Evolutionary conservation across 805 yeast genomes (phyloP).

Genomic region (Pichia kluyveri): DNA sequence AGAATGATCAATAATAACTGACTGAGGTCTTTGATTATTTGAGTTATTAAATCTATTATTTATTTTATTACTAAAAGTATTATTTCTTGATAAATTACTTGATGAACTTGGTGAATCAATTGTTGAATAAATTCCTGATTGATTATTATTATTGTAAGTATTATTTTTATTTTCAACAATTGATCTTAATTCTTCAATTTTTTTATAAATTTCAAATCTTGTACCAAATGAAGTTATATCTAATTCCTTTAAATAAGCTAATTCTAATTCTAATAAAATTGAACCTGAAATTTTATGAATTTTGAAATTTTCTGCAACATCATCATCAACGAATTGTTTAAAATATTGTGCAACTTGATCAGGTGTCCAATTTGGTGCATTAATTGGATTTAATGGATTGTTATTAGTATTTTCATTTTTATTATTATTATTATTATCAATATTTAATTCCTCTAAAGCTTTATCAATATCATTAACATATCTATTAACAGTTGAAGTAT

Average conservation of each 20-base stretch:
- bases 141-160: not conserved
- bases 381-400: constrained; percentile 32
- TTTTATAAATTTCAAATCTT: constrained; percentile 83
- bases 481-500: constrained; percentile 14
- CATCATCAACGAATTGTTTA: constrained; percentile 54
- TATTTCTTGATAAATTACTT: not conserved
- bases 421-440: constrained; percentile 1
- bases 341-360: constrained; percentile 78
- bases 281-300: constrained; percentile 85
- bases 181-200: constrained; percentile 59
- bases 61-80: not conserved
- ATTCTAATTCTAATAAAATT: constrained; percentile 76
- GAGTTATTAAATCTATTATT: not conserved
- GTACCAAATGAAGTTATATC: constrained; percentile 93
- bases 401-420: not conserved
- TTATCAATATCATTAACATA: constrained; percentile 67
- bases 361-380: constrained; percentile 69
- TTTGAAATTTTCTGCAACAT: constrained; percentile 70
- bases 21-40: constrained; percentile 6
- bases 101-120: not conserved
- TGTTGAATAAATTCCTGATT: not conserved
- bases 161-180: constrained; percentile 11
- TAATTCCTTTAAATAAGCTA: constrained; percentile 79
- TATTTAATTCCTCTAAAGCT: constrained; percentile 55
- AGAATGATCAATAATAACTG: constrained; percentile 4